A percentile compares a stretch with the other conserved stretches of the same genome.
These are phyloP conservation scores for Scortechinia acanthostroma DNA, from an alignment of 2,329 filamentous ascomycete genomes.

Conservation along the genomic window DNA sequence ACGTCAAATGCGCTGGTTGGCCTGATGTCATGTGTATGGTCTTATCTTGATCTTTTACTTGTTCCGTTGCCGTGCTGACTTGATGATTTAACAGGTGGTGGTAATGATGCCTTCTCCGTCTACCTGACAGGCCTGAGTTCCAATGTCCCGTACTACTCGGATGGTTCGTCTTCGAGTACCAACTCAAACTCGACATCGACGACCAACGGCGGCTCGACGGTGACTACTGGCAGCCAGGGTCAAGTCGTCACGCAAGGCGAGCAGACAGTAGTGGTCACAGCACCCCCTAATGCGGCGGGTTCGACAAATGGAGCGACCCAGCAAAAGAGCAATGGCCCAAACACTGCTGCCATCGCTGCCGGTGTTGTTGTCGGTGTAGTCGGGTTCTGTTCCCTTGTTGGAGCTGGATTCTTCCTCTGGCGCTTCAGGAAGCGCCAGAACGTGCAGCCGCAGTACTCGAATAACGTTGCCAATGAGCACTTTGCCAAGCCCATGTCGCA, in stretches of 20 bases:
- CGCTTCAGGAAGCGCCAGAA: neutral
- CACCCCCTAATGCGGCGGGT: neutral
- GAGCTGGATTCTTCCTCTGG: neutral
- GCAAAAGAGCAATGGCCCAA: neutral
- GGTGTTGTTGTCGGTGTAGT: conserved; percentile 1
- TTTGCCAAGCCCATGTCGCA: neutral
- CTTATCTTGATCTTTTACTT: neutral
- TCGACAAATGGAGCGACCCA: neutral
- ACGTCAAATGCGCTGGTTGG: neutral
- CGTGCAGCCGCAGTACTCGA: neutral
- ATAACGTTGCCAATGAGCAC: neutral
- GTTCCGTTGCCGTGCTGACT: no score
- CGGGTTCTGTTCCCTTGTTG: neutral
- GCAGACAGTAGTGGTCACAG: neutral
- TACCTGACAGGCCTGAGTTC: neutral
- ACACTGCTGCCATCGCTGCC: neutral
- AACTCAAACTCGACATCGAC: neutral
- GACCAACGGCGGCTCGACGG: neutral
- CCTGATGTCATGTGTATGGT: neutral
- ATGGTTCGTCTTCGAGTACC: neutral
- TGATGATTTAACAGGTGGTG: no score
- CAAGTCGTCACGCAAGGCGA: neutral
- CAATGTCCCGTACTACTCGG: neutral
- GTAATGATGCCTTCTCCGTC: neutral
- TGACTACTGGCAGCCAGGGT: neutral